Percentiles rank a stretch among this genome's conserved stretches.
Conservation (phyloP, 441 rosid species). For the Arabidopsis hybrid region DNA sequence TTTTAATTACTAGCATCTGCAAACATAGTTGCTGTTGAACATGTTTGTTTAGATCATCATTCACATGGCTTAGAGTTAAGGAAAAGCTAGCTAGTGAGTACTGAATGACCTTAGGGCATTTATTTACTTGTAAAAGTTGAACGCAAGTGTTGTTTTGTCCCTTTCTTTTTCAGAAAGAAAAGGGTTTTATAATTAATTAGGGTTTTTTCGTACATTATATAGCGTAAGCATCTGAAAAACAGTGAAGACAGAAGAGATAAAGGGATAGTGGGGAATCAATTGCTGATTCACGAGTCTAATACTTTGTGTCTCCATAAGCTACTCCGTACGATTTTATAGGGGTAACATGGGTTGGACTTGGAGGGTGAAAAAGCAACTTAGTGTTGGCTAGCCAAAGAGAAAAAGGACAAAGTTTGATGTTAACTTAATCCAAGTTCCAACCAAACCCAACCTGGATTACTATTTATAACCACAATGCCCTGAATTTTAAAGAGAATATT, state of each 20-base stretch:
- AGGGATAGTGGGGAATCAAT: constrained; percentile 47
- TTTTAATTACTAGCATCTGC: not conserved
- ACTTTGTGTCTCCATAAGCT: constrained; percentile 42
- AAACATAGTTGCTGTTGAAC: not conserved
- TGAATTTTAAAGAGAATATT: constrained; percentile 34
- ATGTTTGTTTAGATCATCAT: constrained; percentile 9
- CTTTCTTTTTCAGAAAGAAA: constrained; percentile 39
- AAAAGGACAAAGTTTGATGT: constrained; percentile 37
- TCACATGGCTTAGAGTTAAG: constrained; percentile 42
- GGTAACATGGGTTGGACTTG: constrained; percentile 46
- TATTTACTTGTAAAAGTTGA: constrained; percentile 40
- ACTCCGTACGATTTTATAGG: constrained; percentile 44
- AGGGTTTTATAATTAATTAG: constrained; percentile 14
- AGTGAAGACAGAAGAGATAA: constrained; percentile 16
- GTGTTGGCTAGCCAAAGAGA: constrained; percentile 44
- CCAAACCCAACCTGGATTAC: constrained; percentile 39
- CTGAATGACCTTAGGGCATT: constrained; percentile 33
- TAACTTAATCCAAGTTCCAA: constrained; percentile 30
- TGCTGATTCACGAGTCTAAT: constrained; percentile 43
- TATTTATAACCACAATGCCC: constrained; percentile 35
- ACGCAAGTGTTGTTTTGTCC: constrained; percentile 43
- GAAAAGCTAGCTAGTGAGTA: constrained; percentile 38
- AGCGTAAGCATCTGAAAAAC: constrained; percentile 45
- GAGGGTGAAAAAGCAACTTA: constrained; percentile 41
- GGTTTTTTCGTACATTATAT: constrained; percentile 34